These are phyloP conservation scores for Candida silvicultrix DNA, from an alignment of 805 yeast species.

Conservation along the genomic window DNA sequence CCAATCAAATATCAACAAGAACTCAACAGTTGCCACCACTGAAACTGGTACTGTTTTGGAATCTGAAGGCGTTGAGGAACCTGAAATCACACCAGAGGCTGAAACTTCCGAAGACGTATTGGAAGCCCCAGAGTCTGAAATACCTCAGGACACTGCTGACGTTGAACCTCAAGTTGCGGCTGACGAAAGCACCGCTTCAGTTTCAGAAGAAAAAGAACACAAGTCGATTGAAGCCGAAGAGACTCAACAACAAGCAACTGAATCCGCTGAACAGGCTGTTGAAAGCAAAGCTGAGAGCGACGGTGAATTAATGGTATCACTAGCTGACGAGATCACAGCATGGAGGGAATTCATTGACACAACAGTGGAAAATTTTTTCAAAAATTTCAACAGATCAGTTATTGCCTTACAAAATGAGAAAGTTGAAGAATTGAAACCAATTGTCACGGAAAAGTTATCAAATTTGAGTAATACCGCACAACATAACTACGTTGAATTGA, in stretches of 20 bases:
- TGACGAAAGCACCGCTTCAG: not conserved
- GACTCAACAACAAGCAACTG: too few species aligned
- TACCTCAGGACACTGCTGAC: conserved; percentile 7
- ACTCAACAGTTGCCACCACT: conserved; percentile 6
- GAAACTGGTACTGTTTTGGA: conserved; percentile 12
- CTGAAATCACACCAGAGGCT: not conserved
- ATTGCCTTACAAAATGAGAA: conserved; percentile 22
- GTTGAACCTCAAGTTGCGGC: conserved; percentile 2
- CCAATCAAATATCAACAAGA: not conserved
- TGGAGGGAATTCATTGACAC: conserved; percentile 31
- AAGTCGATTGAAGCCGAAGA: too few species aligned
- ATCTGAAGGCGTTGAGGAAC: not conserved
- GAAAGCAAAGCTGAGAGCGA: conserved; percentile 4
- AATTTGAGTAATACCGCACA: conserved; percentile 23
- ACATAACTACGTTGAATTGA: conserved; percentile 21
- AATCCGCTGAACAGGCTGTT: conserved; percentile 5
- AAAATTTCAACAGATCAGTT: conserved; percentile 32
- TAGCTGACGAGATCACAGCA: conserved; percentile 29
- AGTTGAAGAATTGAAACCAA: conserved; percentile 19
- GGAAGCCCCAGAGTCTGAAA: not conserved
- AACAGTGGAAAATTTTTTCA: conserved; percentile 32
- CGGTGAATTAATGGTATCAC: conserved; percentile 15
- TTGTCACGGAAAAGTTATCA: conserved; percentile 29
- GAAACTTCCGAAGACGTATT: not conserved
- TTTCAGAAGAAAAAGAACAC: too few species aligned